Base-by-base conservation (phyloP, 495 filamentous ascomycete genomes). In the Xylaria sp. region DNA sequence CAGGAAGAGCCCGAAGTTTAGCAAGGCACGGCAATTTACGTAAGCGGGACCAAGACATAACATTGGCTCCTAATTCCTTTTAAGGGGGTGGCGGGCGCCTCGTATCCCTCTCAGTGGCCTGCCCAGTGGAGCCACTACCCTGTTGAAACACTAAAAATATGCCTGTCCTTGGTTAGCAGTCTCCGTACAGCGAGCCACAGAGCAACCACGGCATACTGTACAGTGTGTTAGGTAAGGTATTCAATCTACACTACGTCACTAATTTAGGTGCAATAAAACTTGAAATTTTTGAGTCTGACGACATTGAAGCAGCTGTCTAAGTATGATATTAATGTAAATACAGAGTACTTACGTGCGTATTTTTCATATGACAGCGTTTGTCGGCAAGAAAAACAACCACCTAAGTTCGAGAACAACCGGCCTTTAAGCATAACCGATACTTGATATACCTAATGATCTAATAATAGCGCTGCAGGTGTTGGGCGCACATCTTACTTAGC, bases 1-100 rank as follows among this genome's bases (percentile, higher is more conserved):
- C 15, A 15, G 5, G 26, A 24, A 7, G 24, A 62, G 19, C 11
- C 43, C 14, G 17, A n/a, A 14, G 26, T 46, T 33, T 15, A 64
- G 37, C 15, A 48, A 43, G 43, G 5, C 58, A 61, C 26, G 7
- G 8, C 7, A 40, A n/a, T 43, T 63, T 63, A 63, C 40, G 37
- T 63, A 46, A 63, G 62, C 43, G 33, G 1, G 3, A 17, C 59
- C 43, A 62, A 41, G 3, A 41, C 59, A 62, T 43, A n/a, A 29
- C 59, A 41, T 62, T 43, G 37, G 37, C 59, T 62, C 58, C 37
- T 11, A 59, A 37, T 19, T 59, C 8, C 31, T 53, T 24, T 67
- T 67, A 53, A 67, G 64, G 64, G 64, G 64, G 64, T 67, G 64
- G 64, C 64, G 43, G 46, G 19, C 41, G 21, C 62, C 62, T 66